Evolutionary conservation across 108 stramenopile species (phyloP).

Genomic region (Cylindrotheca closterium): DNA sequence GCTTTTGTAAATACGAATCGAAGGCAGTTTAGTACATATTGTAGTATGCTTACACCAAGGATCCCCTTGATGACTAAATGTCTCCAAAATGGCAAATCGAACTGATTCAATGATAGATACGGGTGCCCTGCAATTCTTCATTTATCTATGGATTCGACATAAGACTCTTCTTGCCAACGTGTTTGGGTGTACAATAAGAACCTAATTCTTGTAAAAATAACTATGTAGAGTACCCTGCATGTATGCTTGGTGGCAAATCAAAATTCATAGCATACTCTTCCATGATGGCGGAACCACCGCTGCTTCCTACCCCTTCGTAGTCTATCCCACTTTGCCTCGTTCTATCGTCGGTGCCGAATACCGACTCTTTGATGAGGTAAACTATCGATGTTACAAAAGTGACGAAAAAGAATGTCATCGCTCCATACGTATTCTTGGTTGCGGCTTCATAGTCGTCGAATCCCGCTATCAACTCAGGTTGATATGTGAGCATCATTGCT

Average conservation of each 20-base stretch:
- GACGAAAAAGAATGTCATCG: constrained; percentile 69
- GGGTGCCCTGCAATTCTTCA: no score
- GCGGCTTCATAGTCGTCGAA: constrained; percentile 64
- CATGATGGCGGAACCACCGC: not conserved
- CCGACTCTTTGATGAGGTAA: constrained; percentile 10
- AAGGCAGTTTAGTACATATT: no score
- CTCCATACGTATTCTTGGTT: constrained; percentile 76
- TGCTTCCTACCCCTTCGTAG: constrained; percentile 4
- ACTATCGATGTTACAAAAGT: constrained; percentile 49
- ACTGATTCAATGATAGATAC: no score
- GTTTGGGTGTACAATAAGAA: no score
- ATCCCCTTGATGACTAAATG: no score
- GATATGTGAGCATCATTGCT: constrained; percentile 64
- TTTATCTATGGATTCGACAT: no score
- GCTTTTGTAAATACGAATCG: no score
- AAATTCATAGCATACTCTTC: constrained; percentile 23
- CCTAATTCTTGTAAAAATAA: not conserved
- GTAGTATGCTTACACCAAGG: no score
- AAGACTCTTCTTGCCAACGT: no score
- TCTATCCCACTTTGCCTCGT: constrained; percentile 8
- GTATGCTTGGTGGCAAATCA: constrained; percentile 19
- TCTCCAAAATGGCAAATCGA: no score
- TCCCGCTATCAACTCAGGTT: constrained; percentile 76
- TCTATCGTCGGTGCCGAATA: constrained; percentile 44
- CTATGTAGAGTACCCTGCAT: not conserved